Evolutionary conservation across 129 eudicot species (phyloP).

Genomic region (Glebionis coronaria): DNA sequence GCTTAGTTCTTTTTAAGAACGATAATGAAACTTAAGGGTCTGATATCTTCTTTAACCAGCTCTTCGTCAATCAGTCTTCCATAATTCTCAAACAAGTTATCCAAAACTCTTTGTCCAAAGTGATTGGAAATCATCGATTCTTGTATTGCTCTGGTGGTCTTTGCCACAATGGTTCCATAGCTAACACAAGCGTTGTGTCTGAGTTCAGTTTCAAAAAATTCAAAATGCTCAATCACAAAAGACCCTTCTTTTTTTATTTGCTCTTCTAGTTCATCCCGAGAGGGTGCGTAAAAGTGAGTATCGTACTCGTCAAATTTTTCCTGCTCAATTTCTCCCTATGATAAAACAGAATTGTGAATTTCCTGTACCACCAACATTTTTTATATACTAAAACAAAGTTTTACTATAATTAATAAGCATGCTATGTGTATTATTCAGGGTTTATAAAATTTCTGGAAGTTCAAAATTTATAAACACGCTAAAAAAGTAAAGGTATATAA

Average conservation of each 20-base stretch:
- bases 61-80: conserved; percentile 72
- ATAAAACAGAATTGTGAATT: background rate
- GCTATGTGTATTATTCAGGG: background rate
- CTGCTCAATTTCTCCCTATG: conserved; percentile 60
- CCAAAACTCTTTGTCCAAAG: conserved; percentile 68
- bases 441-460: no score
- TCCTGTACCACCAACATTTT: background rate
- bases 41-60: conserved; percentile 46
- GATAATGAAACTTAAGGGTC: no score
- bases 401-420: background rate
- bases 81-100: conserved; percentile 45
- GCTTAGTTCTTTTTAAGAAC: no score
- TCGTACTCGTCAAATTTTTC: conserved; percentile 68
- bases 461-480: no score
- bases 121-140: conserved; percentile 81
- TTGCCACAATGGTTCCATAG: conserved; percentile 70
- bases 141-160: conserved; percentile 69
- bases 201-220: conserved; percentile 57
- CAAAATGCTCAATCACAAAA: conserved; percentile 44
- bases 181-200: conserved; percentile 31
- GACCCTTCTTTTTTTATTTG: conserved; percentile 60
- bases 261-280: conserved; percentile 56
- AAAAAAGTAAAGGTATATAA: no score
- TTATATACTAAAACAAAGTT: background rate
- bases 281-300: conserved; percentile 82